A percentile compares a stretch with the other conserved stretches of the same genome.
These are phyloP conservation scores for Hebeloma cylindrosporum DNA, from an alignment of 768 basidiomycete species.

Conservation along the genomic window DNA sequence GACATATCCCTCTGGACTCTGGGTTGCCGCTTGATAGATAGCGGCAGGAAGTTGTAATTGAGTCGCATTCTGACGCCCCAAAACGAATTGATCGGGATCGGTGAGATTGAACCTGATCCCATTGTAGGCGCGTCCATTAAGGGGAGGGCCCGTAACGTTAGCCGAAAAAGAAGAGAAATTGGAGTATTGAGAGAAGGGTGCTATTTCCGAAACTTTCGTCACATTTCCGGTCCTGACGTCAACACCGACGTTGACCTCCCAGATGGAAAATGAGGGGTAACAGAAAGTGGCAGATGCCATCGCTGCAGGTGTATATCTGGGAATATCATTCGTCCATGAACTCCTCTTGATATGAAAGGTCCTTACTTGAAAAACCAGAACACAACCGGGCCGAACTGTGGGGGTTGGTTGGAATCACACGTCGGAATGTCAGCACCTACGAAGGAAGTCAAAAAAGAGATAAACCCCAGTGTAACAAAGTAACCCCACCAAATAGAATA, in stretches of 20 bases:
- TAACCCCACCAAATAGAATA: constrained; percentile 42
- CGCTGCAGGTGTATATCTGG: constrained; percentile 36
- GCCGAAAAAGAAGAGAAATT: constrained; percentile 40
- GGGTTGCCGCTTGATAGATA: constrained; percentile 45
- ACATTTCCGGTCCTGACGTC: constrained; percentile 46
- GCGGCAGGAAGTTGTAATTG: constrained; percentile 51
- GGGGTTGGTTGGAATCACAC: constrained; percentile 26
- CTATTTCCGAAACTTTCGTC: constrained; percentile 40
- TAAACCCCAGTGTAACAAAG: neutral
- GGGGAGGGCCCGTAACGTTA: constrained; percentile 45
- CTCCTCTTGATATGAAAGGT: neutral
- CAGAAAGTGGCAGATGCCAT: constrained; percentile 49
- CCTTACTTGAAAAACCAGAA: constrained; percentile 56
- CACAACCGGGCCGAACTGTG: constrained; percentile 47
- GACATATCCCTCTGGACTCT: constrained; percentile 36
- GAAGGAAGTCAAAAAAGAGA: neutral
- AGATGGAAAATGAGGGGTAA: constrained; percentile 42
- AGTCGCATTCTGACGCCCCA: constrained; percentile 41
- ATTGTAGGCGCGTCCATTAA: constrained; percentile 52
- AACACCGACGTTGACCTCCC: constrained; percentile 44
- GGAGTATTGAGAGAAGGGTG: constrained; percentile 37
- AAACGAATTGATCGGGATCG: constrained; percentile 40
- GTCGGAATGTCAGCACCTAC: constrained; percentile 31
- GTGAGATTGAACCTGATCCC: constrained; percentile 50
- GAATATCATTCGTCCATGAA: neutral